These are phyloP conservation scores for Fusarium paranaense DNA, from an alignment of 2,329 filamentous ascomycete species.

Conservation along the genomic window DNA sequence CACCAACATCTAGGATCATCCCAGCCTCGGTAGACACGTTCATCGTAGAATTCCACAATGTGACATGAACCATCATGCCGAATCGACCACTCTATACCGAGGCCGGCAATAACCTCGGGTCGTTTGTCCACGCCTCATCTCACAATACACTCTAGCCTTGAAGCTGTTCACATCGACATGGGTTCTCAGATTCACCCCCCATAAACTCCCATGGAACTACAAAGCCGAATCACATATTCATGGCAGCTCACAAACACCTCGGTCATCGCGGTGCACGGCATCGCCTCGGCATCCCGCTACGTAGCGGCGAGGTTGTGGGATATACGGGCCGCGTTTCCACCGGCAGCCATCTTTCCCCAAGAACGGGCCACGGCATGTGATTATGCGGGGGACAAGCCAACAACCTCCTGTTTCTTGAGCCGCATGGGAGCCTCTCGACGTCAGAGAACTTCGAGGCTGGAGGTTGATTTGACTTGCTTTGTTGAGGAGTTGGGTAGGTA, in stretches of 20 bases:
- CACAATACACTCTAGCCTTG: not conserved
- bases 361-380: constrained; percentile 10
- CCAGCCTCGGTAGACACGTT: not conserved
- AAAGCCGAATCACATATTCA: not conserved
- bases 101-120: not conserved
- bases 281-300: constrained; percentile 3
- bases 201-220: not conserved
- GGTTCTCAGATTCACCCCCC: not conserved
- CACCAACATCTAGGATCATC: not conserved
- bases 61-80: not conserved
- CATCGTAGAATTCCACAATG: not conserved
- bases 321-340: not conserved
- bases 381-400: constrained; percentile 1
- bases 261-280: not conserved
- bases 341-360: not conserved
- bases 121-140: not conserved
- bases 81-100: not conserved
- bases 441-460: constrained; percentile 1
- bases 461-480: not conserved
- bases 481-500: not conserved
- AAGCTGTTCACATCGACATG: not conserved
- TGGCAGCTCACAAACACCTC: not conserved
- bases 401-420: constrained; percentile 10
- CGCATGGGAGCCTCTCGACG: not conserved
- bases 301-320: not conserved